Percentiles rank a stretch among this genome's conserved stretches.
Conservation (phyloP, 352 stramenopile genomes). For the Paralagenidium karlingii region DNA sequence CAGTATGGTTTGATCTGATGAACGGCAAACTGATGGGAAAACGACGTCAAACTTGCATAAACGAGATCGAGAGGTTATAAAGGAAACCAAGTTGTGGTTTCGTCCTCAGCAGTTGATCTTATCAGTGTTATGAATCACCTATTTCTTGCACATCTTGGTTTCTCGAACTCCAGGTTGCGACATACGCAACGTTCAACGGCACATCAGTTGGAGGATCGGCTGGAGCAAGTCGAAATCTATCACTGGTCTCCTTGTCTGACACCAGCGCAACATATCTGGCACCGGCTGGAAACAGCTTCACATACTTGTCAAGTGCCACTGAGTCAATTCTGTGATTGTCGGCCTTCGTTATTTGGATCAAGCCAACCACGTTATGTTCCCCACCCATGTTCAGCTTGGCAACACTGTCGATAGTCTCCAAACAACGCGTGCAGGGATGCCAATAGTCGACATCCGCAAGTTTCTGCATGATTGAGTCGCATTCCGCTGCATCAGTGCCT, state of each 20-base stretch:
- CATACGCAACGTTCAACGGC: conserved; percentile 7
- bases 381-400: conserved; percentile 7
- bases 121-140: too few relatives aligned
- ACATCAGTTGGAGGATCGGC: conserved; percentile 2
- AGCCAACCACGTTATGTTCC: conserved; percentile 1
- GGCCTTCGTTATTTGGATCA: conserved; percentile 10
- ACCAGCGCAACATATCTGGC: not conserved
- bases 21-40: too few relatives aligned
- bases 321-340: conserved; percentile 9
- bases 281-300: not conserved
- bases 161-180: too few relatives aligned
- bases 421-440: conserved; percentile 4
- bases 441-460: conserved; percentile 6
- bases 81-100: too few relatives aligned
- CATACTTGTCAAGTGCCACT: conserved; percentile 7
- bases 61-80: too few relatives aligned
- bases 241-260: not conserved
- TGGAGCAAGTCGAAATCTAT: not conserved
- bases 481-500: conserved; percentile 1
- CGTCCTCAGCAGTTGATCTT: too few relatives aligned
- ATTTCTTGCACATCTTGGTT: too few relatives aligned
- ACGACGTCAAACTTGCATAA: too few relatives aligned
- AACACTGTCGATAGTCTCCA: conserved; percentile 8
- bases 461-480: not conserved
- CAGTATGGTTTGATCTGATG: too few relatives aligned